phyloP scores from a whole-genome alignment of 2,329 filamentous ascomycete species.

The Aspergillus japonicus region DNA sequence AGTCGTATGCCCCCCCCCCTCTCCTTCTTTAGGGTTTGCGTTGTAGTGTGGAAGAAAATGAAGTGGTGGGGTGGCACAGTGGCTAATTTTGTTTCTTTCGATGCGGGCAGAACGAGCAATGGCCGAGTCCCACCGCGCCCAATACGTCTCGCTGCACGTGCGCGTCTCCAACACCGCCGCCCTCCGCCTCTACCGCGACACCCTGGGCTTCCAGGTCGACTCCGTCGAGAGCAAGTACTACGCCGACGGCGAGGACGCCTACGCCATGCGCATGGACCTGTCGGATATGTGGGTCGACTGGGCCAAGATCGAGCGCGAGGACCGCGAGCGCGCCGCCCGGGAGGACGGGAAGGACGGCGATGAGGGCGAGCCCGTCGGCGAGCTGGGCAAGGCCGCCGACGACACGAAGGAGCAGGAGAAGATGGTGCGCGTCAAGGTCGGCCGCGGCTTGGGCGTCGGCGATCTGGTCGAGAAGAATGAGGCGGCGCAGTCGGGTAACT shows the following conservation, averaged over 20 bases:
- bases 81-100: too few species aligned
- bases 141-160: constrained; percentile 94
- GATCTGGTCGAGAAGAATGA: constrained; percentile 53
- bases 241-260: constrained; percentile 95
- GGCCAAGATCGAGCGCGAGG: constrained; percentile 47
- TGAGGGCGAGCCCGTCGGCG: constrained; percentile 70
- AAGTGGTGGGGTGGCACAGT: neutral
- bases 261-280: constrained; percentile 88
- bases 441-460: constrained; percentile 73
- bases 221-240: constrained; percentile 63
- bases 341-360: constrained; percentile 45
- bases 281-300: constrained; percentile 46
- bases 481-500: constrained; percentile 18
- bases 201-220: constrained; percentile 82
- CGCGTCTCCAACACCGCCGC: constrained; percentile 91
- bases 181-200: constrained; percentile 87
- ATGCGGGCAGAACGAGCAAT: constrained; percentile 74
- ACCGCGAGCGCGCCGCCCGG: constrained; percentile 33
- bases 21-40: neutral
- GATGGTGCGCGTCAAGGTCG: constrained; percentile 83
- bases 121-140: constrained; percentile 88
- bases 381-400: constrained; percentile 55
- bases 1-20: constrained; percentile 62
- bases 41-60: neutral
- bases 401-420: constrained; percentile 51